These are phyloP conservation scores for Corylus americana DNA, from an alignment of 306 rosid genomes.

Conservation along the genomic window DNA sequence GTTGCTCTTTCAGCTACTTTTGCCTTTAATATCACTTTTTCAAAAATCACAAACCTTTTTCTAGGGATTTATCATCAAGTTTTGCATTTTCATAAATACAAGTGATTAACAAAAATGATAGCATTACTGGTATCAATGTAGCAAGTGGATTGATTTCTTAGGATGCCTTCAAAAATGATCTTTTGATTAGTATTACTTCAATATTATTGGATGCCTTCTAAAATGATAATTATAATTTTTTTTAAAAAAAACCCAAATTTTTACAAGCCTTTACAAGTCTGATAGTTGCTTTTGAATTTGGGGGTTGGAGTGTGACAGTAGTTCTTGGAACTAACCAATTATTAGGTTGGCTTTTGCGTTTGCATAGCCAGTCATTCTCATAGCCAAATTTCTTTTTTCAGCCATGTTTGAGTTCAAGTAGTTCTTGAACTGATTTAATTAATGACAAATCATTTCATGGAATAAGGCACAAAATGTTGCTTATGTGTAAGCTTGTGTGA, in stretches of 20 bases:
- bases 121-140: not conserved
- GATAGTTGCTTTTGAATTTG: constrained; percentile 1
- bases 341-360: not conserved
- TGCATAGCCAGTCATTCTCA: not conserved
- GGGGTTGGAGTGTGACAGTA: not conserved
- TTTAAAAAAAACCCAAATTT: not conserved
- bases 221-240: not conserved
- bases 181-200: not conserved
- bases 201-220: not conserved
- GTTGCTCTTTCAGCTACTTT: not conserved
- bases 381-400: not conserved
- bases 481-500: not conserved
- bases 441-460: not conserved
- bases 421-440: not conserved
- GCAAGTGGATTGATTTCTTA: not conserved
- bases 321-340: not conserved
- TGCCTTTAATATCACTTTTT: not conserved
- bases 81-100: not conserved
- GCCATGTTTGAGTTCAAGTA: not conserved
- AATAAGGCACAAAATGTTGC: not conserved
- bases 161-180: not conserved
- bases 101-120: not conserved
- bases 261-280: not conserved
- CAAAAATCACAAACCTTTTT: not conserved
- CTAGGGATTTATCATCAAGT: not conserved